Base-by-base conservation (phyloP, 345 rosid genomes). In the Salix caprea region DNA sequence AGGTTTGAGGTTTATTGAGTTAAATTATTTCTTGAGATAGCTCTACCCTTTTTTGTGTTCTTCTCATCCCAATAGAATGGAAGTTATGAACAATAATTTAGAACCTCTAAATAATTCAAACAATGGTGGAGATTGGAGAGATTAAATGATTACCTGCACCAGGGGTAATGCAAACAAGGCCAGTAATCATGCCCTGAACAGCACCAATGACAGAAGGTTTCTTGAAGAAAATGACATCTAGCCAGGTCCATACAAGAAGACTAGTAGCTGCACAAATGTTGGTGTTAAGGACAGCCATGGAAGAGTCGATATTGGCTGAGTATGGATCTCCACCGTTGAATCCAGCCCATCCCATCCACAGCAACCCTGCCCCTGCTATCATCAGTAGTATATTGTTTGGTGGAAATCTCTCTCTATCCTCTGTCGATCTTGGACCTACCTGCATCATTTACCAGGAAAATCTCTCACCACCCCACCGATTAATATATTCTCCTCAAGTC, bases 321-420 rank as follows among this genome's bases (percentile, higher is more conserved):
- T 87, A 87, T 5, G 88, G 90, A 77, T 87, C 90, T 64, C 90
- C 88, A 4, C 88, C 90, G 68, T 87, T 87, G 81, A 87, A 87
- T 32, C 90, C 90, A 1, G 90, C 85, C 90, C 90, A 87, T 67
- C 90, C 90, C 90, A 85, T 85, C 90, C 90, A 87, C 42, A 87
- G 71, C 69, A 87, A 50, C 3, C 90, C 86, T 24, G 88, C 90
- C 14, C 88, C 90, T 2, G 85, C 86, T 64, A 87, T 67, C 87
- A 69, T 67, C 44, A 87, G 65, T 14, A 87, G 26, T 7, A 84
- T 79, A 64, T 84, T 87, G 83, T 86, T 86, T 7, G 89, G 89
- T 1, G 85, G 86, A 72, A 86, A 86, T 23, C 86, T 83, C 82
- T 86, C 89, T 15, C 89, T 80, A 80, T 87, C 90, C 66, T 67